Base-by-base conservation (phyloP, 768 basidiomycete species). In the Russula sp. region DNA sequence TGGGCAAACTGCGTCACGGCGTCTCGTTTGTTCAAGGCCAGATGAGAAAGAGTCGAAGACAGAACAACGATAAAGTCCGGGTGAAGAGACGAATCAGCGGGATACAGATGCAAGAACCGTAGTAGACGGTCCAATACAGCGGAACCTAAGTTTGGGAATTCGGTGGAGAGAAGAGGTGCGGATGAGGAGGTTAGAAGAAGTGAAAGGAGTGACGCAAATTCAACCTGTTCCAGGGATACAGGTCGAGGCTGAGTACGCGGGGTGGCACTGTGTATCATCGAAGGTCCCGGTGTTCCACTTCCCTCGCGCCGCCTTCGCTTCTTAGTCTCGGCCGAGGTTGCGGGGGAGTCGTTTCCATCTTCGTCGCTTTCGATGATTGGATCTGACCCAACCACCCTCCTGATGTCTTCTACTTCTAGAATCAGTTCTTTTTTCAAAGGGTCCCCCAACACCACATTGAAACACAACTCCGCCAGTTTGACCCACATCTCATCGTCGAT, bases 381-480 rank as follows among this genome's bases (percentile, higher is more conserved):
- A 45, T 70, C 70, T 47, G 73, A 71, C 65, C 75, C 76, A 35
- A 72, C 65, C 56, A 74, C 72, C 22, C 20, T 60, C 44, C 58
- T 69, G 0, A 70, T 70, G 9, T 72, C 68, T n/a, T 70, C 71
- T 9, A 74, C 67, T 22, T 71, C 67, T 52, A 76, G 76, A n/a
- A 72, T 69, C 50, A 76, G 68, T 11, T 34, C 62, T 70, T 55
- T 73, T 72, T 35, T 80, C 57, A 75, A 80, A 64, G 73, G 70
- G 68, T 90, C 87, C 11, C 81, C 84, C 5, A 98, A 74, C 27
- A 94, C 77, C 5, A 86, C 82, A 68, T 92, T 91, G 76, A 96
- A 94, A 44, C 81, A 82, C 45, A 91, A 74, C 67, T 85, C 82
- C 40, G 88, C 80, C 49, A 93, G 73, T 39, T 75, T 76, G 34